Conservation (phyloP, 2,329 filamentous ascomycete species). For the Pestalotiopsis sp. region DNA sequence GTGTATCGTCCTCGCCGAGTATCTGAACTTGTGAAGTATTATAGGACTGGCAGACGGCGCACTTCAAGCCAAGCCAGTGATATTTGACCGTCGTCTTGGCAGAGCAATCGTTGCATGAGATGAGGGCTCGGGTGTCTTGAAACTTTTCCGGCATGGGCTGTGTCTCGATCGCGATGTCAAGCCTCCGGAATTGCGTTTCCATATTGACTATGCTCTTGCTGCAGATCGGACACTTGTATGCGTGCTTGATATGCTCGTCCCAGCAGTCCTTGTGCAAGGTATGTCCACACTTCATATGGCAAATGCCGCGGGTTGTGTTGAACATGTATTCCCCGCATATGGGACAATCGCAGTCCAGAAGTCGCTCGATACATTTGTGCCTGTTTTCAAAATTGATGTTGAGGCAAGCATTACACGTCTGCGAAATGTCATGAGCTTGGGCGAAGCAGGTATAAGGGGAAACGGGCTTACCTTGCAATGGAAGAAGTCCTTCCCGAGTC, state of each 20-base stretch:
- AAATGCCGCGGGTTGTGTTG: conserved; percentile 83
- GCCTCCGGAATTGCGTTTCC: conserved; percentile 90
- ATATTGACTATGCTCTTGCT: conserved; percentile 97
- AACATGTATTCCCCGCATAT: conserved; percentile 98
- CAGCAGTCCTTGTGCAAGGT: conserved; percentile 93
- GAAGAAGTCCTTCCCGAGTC: conserved; percentile 94
- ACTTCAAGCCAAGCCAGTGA: conserved; percentile 95
- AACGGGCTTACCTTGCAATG: conserved; percentile 81
- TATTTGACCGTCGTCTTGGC: conserved; percentile 85
- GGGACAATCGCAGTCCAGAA: conserved; percentile 93
- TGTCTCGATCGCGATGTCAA: conserved; percentile 82
- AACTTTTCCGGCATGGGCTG: conserved; percentile 94
- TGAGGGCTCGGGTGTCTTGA: conserved; percentile 75
- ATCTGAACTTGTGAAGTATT: conserved; percentile 71
- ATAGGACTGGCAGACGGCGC: conserved; percentile 71
- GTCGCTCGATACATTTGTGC: conserved; percentile 92
- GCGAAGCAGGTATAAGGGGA: neutral
- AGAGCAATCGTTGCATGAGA: conserved; percentile 94
- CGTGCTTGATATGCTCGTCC: conserved; percentile 82
- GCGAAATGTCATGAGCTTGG: conserved; percentile 14
- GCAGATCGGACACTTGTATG: conserved; percentile 96
- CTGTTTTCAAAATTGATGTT: conserved; percentile 82
- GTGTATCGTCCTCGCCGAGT: conserved; percentile 43
- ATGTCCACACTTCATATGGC: conserved; percentile 95
- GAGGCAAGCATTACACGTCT: conserved; percentile 94